Conservation (phyloP, 2,329 filamentous ascomycete genomes). For the Nannizzia gypsea region DNA sequence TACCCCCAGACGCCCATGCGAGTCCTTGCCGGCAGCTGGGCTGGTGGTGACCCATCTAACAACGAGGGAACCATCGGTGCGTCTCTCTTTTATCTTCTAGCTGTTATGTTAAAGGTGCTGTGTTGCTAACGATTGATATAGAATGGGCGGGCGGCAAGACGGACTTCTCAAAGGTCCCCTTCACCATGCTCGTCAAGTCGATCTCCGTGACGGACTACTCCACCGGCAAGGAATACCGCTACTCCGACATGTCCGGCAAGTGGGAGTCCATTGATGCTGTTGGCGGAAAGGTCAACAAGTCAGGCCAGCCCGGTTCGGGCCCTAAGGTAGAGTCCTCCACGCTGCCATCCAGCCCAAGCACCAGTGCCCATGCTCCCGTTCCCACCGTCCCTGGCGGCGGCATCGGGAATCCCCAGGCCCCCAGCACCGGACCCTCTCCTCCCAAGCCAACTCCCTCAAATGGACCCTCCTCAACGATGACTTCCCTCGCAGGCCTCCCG, state of each 20-base stretch:
- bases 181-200: slow-evolving; percentile 69
- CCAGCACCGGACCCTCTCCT: not conserved
- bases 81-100: slow-evolving; percentile 15
- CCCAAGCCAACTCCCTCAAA: not conserved
- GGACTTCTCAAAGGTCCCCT: slow-evolving; percentile 73
- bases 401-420: slow-evolving; percentile 4
- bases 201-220: slow-evolving; percentile 81
- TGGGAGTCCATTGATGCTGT: slow-evolving; percentile 73
- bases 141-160: slow-evolving; percentile 79
- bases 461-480: slow-evolving; percentile 35
- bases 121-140: slow-evolving; percentile 13
- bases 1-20: slow-evolving; percentile 96
- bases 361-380: slow-evolving; percentile 16
- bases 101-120: not conserved
- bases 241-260: slow-evolving; percentile 62
- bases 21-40: slow-evolving; percentile 84
- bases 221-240: slow-evolving; percentile 73
- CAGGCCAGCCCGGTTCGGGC: slow-evolving; percentile 43
- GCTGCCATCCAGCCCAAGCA: slow-evolving; percentile 49
- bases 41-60: slow-evolving; percentile 76
- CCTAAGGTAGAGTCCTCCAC: slow-evolving; percentile 37
- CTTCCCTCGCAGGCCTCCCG: slow-evolving; percentile 48
- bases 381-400: not conserved
- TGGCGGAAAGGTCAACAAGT: slow-evolving; percentile 63
- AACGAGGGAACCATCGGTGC: slow-evolving; percentile 60